These are phyloP conservation scores for Apiotrichum akiyoshidainum DNA, from an alignment of 1,284 basidiomycete species.

Conservation along the genomic window DNA sequence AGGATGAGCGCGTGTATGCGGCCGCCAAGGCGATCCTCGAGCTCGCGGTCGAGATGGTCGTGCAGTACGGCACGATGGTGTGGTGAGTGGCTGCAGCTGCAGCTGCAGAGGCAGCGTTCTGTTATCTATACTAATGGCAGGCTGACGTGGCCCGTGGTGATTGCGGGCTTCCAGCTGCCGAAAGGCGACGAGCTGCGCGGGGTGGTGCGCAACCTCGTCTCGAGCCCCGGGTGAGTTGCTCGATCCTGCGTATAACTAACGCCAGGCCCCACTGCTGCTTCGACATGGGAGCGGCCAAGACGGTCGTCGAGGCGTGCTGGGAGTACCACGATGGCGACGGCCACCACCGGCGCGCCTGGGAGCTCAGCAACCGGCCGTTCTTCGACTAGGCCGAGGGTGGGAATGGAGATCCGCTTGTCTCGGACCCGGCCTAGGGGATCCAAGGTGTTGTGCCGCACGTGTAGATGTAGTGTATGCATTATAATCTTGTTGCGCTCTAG, in stretches of 20 bases:
- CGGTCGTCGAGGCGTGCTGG: conserved; percentile 27
- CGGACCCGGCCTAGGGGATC: no score
- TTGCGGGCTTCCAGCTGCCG: conserved; percentile 39
- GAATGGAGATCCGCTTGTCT: not conserved
- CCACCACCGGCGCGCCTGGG: not conserved
- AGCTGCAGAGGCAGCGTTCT: no score
- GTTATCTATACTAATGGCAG: conserved; percentile 15
- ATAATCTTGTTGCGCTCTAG: no score
- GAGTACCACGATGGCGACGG: conserved; percentile 13
- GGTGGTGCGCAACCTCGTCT: conserved; percentile 29
- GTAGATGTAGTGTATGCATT: no score
- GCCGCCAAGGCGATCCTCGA: conserved; percentile 36
- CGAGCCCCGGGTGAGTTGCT: conserved; percentile 31
- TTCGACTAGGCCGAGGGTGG: not conserved
- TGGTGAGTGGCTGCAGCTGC: no score
- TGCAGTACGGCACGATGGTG: conserved; percentile 32
- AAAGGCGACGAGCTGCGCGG: conserved; percentile 26
- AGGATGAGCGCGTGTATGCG: conserved; percentile 29
- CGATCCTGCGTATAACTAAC: no score
- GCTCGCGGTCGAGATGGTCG: conserved; percentile 34
- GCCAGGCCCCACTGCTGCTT: conserved; percentile 37
- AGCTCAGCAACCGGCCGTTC: conserved; percentile 1
- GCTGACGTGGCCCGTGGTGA: conserved; percentile 44
- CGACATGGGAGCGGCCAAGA: conserved; percentile 29
- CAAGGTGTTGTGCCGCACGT: no score